Percentiles rank a stretch among this genome's conserved stretches.
phyloP scores from a whole-genome alignment of 495 filamentous ascomycete genomes.

The Rhypophila decipiens region DNA sequence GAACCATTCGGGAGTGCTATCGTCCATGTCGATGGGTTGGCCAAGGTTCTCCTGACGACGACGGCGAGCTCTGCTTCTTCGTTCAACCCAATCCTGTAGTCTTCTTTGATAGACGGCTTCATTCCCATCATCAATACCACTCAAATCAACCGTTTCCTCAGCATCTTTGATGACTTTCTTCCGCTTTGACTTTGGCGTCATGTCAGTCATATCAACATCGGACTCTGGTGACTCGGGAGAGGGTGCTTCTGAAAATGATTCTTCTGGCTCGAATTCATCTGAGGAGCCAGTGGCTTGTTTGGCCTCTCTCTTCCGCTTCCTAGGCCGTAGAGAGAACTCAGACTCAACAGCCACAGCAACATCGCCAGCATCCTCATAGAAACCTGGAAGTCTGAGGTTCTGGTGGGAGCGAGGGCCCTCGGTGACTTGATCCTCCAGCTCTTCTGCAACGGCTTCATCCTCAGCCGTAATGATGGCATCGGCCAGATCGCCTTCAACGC shows the following conservation, averaged over 20 bases:
- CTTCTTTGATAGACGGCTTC: slow-evolving; percentile 77
- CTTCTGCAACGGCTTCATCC: slow-evolving; percentile 45
- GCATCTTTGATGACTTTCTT: slow-evolving; percentile 31
- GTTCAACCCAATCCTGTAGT: slow-evolving; percentile 64
- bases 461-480: slow-evolving; percentile 74
- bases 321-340: slow-evolving; percentile 45
- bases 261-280: slow-evolving; percentile 36
- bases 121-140: slow-evolving; percentile 83
- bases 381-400: slow-evolving; percentile 73
- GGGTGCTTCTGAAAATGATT: slow-evolving; percentile 18
- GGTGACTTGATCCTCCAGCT: slow-evolving; percentile 51
- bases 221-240: slow-evolving; percentile 22
- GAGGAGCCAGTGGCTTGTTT: slow-evolving; percentile 29
- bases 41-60: slow-evolving; percentile 29
- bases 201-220: slow-evolving; percentile 31
- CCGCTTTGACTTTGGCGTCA: slow-evolving; percentile 27
- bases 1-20: slow-evolving; percentile 69
- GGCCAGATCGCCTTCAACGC: slow-evolving; percentile 55
- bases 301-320: slow-evolving; percentile 39
- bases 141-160: slow-evolving; percentile 58
- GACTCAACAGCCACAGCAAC: slow-evolving; percentile 27
- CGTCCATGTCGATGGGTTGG: slow-evolving; percentile 24
- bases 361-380: slow-evolving; percentile 45
- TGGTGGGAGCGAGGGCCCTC: slow-evolving; percentile 66
- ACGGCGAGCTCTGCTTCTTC: slow-evolving; percentile 60